Percentiles rank a stretch among this genome's conserved stretches.
Evolutionary conservation across 192 early-diverging fungal species (phyloP).

Genomic region (Pilaira anomala): DNA sequence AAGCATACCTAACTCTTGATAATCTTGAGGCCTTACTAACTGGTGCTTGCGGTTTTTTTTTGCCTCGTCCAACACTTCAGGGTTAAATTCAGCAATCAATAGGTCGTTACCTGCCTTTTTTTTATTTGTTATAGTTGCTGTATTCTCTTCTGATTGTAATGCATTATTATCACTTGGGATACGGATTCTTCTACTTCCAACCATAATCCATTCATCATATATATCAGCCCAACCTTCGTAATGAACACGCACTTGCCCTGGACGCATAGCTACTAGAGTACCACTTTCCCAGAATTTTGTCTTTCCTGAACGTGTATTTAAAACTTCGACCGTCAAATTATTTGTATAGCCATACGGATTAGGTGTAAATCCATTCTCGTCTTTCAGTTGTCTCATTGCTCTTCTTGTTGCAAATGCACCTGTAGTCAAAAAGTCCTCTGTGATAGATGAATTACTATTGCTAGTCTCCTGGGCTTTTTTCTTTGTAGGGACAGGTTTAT

Average conservation of each 20-base stretch:
- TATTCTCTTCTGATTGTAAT: not conserved
- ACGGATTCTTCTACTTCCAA: slow-evolving; percentile 44
- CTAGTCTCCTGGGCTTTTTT: not conserved
- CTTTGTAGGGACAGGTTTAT: no score
- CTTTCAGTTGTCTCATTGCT: slow-evolving; percentile 39
- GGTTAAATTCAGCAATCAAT: slow-evolving; percentile 23
- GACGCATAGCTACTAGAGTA: slow-evolving; percentile 37
- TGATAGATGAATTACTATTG: not conserved
- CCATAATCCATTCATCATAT: slow-evolving; percentile 57
- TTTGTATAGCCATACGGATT: slow-evolving; percentile 47
- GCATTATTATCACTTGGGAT: not conserved
- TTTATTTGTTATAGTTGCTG: not conserved
- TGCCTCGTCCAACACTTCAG: slow-evolving; percentile 26
- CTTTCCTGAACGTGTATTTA: slow-evolving; percentile 31
- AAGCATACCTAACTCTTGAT: slow-evolving; percentile 23
- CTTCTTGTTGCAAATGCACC: slow-evolving; percentile 51
- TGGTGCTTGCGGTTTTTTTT: slow-evolving; percentile 10
- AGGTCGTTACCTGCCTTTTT: slow-evolving; percentile 24
- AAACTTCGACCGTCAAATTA: slow-evolving; percentile 40
- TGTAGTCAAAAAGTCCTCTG: slow-evolving; percentile 38
- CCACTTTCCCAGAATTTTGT: slow-evolving; percentile 46
- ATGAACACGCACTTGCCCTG: slow-evolving; percentile 44
- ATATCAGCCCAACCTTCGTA: slow-evolving; percentile 50
- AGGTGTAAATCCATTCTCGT: slow-evolving; percentile 38
- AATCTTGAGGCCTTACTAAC: slow-evolving; percentile 28